These are phyloP conservation scores for Taphrina wiesneri DNA, from an alignment of 1,139 yeast genomes.

Conservation along the genomic window DNA sequence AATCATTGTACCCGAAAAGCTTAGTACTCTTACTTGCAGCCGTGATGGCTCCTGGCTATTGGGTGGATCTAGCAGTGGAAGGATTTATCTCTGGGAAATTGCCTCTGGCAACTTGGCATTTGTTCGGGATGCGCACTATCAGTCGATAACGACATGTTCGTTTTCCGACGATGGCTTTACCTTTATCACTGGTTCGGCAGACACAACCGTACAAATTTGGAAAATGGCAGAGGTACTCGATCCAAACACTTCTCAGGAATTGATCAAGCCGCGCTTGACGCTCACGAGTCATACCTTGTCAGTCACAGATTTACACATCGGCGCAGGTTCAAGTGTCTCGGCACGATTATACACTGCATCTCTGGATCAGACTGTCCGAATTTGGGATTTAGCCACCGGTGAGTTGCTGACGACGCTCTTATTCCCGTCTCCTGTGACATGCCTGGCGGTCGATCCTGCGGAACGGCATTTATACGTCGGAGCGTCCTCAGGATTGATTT, in stretches of 20 bases:
- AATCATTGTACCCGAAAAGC: conserved; percentile 79
- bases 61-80: conserved; percentile 69
- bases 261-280: conserved; percentile 51
- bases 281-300: conserved; percentile 77
- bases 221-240: conserved; percentile 61
- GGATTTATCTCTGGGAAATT: conserved; percentile 77
- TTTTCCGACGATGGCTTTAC: conserved; percentile 68
- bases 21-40: conserved; percentile 59
- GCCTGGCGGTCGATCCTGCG: conserved; percentile 76
- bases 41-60: conserved; percentile 59
- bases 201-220: conserved; percentile 80
- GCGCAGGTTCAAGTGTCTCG: conserved; percentile 59
- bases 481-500: conserved; percentile 60
- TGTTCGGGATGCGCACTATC: conserved; percentile 84
- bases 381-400: conserved; percentile 45
- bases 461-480: conserved; percentile 77
- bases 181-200: conserved; percentile 74
- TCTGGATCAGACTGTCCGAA: conserved; percentile 69
- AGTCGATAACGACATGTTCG: conserved; percentile 60
- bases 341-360: conserved; percentile 71
- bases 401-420: conserved; percentile 69
- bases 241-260: conserved; percentile 43
- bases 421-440: conserved; percentile 58
- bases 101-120: conserved; percentile 71
- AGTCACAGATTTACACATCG: conserved; percentile 61